phyloP scores from a whole-genome alignment of 441 rosid species.

The Isatis lusitanica region DNA sequence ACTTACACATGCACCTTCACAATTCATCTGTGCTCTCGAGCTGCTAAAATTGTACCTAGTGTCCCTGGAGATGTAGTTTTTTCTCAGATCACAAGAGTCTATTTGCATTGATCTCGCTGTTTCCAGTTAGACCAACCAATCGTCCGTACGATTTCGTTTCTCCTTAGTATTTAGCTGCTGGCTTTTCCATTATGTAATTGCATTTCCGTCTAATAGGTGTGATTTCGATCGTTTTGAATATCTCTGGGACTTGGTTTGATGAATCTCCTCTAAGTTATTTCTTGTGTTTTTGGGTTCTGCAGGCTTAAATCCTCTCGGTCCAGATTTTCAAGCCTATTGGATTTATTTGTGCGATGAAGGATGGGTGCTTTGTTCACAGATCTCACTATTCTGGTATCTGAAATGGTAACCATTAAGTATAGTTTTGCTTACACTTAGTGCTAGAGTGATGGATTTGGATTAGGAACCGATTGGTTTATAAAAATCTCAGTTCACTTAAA shows the following conservation, averaged over 20 bases:
- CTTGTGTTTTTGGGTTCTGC: not conserved
- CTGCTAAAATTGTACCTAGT: not conserved
- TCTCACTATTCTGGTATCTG: conserved; percentile 11
- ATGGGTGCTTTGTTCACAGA: not conserved
- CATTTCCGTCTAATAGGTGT: not conserved
- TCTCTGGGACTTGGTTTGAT: not conserved
- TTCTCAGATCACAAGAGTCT: not conserved
- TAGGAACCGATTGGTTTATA: not conserved
- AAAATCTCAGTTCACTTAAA: not conserved
- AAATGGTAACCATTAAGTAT: conserved; percentile 19
- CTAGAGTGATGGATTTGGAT: not conserved
- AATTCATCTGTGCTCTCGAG: not conserved
- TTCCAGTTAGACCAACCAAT: conserved; percentile 1
- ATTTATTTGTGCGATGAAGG: not conserved
- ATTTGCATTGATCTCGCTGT: conserved; percentile 2
- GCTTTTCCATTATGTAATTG: not conserved
- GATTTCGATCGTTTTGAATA: conserved; percentile 1
- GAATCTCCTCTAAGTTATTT: not conserved
- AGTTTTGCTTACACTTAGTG: not conserved
- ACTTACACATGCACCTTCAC: conserved; percentile 27
- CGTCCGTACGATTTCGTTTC: conserved; percentile 19
- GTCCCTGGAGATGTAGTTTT: not conserved
- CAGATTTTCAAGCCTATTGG: not conserved
- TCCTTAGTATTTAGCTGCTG: not conserved
- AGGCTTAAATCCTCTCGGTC: not conserved